phyloP scores from a whole-genome alignment of 2,329 filamentous ascomycete genomes.

The Calonectria montana region DNA sequence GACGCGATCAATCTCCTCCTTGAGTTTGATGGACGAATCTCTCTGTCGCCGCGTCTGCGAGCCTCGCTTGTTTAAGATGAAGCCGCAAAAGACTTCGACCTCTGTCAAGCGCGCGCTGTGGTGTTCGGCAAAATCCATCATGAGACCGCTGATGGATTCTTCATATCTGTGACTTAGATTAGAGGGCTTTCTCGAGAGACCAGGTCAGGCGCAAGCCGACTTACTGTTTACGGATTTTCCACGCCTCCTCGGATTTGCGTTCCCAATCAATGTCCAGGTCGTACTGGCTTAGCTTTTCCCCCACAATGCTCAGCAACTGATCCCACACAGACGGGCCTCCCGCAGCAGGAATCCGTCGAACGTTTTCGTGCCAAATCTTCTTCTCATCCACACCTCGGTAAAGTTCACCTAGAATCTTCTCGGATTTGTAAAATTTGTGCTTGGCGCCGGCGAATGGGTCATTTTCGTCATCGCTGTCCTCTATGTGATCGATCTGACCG shows the following conservation, averaged over 20 bases:
- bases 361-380: conserved; percentile 68
- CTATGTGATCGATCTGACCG: conserved; percentile 50
- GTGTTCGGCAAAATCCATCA: conserved; percentile 56
- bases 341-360: conserved; percentile 46
- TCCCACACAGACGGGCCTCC: conserved; percentile 56
- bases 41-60: conserved; percentile 62
- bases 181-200: neutral
- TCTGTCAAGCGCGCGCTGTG: conserved; percentile 58
- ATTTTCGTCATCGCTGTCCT: conserved; percentile 53
- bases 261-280: conserved; percentile 48
- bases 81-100: conserved; percentile 66
- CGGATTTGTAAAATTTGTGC: conserved; percentile 72
- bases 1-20: conserved; percentile 62
- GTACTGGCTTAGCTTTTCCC: conserved; percentile 31
- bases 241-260: conserved; percentile 50
- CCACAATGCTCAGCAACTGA: conserved; percentile 47
- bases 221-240: conserved; percentile 60
- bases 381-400: conserved; percentile 81
- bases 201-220: conserved; percentile 6
- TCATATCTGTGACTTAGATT: conserved; percentile 56
- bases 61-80: conserved; percentile 64
- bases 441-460: conserved; percentile 53
- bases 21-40: conserved; percentile 63
- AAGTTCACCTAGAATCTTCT: conserved; percentile 76
- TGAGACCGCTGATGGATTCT: conserved; percentile 50